Evolutionary conservation across 192 early-diverging fungal genomes (phyloP).

Genomic region (Chytriomyces confervae): DNA sequence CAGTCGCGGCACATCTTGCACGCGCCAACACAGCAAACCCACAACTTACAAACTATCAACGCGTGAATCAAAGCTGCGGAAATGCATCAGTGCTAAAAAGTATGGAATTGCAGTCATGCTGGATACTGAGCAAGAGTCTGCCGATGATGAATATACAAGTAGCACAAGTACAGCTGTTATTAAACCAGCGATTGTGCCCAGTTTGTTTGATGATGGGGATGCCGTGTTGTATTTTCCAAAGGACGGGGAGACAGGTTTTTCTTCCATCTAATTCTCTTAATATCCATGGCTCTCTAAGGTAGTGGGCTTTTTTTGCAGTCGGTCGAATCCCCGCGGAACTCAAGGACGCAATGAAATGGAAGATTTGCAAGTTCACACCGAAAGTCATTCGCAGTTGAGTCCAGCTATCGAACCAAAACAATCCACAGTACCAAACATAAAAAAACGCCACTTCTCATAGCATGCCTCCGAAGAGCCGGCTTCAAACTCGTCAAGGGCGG

Average conservation of each 20-base stretch:
- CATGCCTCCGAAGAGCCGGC: slow-evolving; percentile 39
- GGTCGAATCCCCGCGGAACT: slow-evolving; percentile 29
- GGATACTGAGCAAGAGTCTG: background rate
- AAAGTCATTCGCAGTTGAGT: slow-evolving; percentile 52
- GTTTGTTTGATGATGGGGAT: slow-evolving; percentile 52
- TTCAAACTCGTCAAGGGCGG: slow-evolving; percentile 50
- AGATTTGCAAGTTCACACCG: slow-evolving; percentile 50
- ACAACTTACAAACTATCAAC: too few relatives aligned
- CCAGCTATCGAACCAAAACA: background rate
- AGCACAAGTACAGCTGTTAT: background rate
- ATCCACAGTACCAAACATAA: background rate
- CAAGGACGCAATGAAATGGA: slow-evolving; percentile 45
- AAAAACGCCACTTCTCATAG: slow-evolving; percentile 17
- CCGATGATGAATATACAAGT: background rate
- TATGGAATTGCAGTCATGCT: slow-evolving; percentile 32
- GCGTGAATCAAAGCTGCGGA: slow-evolving; percentile 2
- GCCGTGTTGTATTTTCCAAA: slow-evolving; percentile 48
- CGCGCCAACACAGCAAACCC: background rate
- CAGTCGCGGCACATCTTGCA: background rate
- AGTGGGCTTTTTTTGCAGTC: slow-evolving; percentile 17
- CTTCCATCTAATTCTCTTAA: background rate
- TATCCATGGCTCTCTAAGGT: background rate
- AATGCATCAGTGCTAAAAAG: slow-evolving; percentile 15
- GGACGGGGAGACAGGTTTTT: slow-evolving; percentile 35
- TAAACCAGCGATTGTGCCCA: slow-evolving; percentile 27